A percentile compares a stretch with the other conserved stretches of the same genome.
These are phyloP conservation scores for Phaeolepiota aurea DNA, from an alignment of 768 basidiomycete genomes.

Conservation along the genomic window DNA sequence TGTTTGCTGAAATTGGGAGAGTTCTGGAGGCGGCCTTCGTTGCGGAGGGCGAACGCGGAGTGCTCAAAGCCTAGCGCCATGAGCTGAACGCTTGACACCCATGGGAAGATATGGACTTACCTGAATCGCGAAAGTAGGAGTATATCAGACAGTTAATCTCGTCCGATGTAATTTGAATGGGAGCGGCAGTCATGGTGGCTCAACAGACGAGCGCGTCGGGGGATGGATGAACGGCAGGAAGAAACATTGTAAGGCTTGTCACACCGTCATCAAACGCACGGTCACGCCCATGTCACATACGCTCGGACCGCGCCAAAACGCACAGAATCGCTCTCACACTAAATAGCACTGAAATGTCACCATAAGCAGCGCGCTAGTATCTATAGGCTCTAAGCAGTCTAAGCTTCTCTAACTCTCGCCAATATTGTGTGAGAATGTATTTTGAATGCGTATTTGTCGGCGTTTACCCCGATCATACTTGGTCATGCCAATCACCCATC, in stretches of 20 bases:
- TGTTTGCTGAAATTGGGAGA: constrained; percentile 64
- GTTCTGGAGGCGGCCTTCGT: constrained; percentile 63
- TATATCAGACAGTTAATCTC: constrained; percentile 83
- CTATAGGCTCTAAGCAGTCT: too few relatives aligned
- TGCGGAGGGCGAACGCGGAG: constrained; percentile 72
- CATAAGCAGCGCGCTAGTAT: too few relatives aligned
- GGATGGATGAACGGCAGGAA: constrained; percentile 7
- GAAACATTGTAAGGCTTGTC: too few relatives aligned
- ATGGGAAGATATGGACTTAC: constrained; percentile 23
- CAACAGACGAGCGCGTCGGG: constrained; percentile 9
- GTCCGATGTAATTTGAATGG: constrained; percentile 65
- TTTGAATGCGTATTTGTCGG: too few relatives aligned
- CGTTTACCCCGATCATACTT: constrained; percentile 1
- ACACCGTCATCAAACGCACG: too few relatives aligned
- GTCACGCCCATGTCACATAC: too few relatives aligned
- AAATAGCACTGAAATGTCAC: too few relatives aligned
- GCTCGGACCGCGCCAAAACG: too few relatives aligned
- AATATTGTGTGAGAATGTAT: too few relatives aligned
- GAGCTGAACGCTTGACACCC: not conserved
- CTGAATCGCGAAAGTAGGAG: constrained; percentile 78
- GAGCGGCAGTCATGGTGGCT: constrained; percentile 27
- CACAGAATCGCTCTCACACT: too few relatives aligned
- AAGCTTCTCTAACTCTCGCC: too few relatives aligned
- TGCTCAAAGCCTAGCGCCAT: constrained; percentile 55
- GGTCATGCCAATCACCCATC: not conserved